Conservation (phyloP, 176 grass and related monocot species). For the Zizania latifolia region DNA sequence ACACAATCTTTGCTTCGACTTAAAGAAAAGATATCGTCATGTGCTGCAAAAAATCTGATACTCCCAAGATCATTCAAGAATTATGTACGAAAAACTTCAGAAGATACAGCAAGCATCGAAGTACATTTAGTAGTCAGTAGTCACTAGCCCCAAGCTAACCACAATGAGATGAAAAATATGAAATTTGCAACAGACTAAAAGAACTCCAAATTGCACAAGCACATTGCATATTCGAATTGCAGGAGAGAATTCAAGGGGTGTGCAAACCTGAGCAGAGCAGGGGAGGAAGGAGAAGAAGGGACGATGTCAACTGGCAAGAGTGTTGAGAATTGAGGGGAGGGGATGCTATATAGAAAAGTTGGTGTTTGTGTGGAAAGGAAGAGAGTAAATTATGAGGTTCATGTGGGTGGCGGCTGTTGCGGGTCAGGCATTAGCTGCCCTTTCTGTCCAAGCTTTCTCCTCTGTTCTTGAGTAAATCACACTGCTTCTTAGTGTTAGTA, state of each 20-base stretch:
- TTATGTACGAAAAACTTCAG: not conserved
- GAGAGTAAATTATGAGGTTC: conserved; percentile 22
- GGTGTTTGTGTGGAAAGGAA: conserved; percentile 32
- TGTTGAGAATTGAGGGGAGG: not conserved
- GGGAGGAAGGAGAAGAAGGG: conserved; percentile 8
- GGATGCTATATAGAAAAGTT: conserved; percentile 36
- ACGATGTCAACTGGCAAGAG: not conserved
- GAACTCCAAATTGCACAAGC: not conserved
- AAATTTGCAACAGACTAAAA: not conserved
- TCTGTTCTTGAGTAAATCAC: conserved; percentile 40
- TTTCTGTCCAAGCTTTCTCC: conserved; percentile 15
- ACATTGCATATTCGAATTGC: not conserved
- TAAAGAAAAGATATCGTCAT: conserved; percentile 1
- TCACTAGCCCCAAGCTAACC: not conserved
- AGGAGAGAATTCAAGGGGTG: not conserved
- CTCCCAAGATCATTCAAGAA: not conserved
- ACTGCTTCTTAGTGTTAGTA: conserved; percentile 43
- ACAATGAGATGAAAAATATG: not conserved
- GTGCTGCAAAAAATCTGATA: not conserved
- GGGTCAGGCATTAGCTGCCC: conserved; percentile 16
- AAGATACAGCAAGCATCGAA: not conserved
- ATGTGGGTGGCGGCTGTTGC: conserved; percentile 38
- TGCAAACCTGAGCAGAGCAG: conserved; percentile 45
- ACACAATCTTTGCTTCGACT: conserved; percentile 33
- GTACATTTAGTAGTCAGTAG: not conserved